Conservation (phyloP, 148 eudicot species). For the Rheum nobile region DNA sequence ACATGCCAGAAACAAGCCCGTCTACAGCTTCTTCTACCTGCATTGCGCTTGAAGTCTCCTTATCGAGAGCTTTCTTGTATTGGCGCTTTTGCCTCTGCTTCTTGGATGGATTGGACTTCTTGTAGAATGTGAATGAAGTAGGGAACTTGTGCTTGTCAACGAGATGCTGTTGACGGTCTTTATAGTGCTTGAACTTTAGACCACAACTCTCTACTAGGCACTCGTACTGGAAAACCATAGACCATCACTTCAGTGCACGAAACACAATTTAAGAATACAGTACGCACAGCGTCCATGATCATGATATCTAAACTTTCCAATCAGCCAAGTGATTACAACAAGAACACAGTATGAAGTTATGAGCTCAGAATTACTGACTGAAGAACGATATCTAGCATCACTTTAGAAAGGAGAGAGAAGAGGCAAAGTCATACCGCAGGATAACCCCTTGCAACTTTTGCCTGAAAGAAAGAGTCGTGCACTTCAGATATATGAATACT, state of each 20-base stretch:
- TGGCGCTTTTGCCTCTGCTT: constrained; percentile 67
- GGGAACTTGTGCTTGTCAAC: constrained; percentile 93
- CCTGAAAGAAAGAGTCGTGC: constrained; percentile 91
- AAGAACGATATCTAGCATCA: neutral
- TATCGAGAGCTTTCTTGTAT: constrained; percentile 27
- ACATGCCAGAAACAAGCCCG: constrained; percentile 66
- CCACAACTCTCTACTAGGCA: constrained; percentile 91
- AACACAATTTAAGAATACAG: neutral
- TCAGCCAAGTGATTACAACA: neutral
- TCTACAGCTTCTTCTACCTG: constrained; percentile 63
- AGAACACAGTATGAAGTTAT: neutral
- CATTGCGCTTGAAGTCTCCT: constrained; percentile 48
- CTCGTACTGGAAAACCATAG: constrained; percentile 46
- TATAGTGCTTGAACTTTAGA: constrained; percentile 72
- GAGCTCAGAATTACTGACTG: neutral
- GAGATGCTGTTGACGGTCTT: constrained; percentile 81
- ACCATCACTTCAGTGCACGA: neutral
- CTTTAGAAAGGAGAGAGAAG: neutral
- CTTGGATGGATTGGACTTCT: constrained; percentile 69
- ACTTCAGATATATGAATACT: constrained; percentile 89
- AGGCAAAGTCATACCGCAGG: constrained; percentile 48
- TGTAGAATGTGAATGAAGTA: constrained; percentile 65
- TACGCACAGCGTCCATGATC: neutral
- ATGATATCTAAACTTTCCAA: neutral
- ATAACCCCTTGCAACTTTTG: constrained; percentile 86